A percentile compares a stretch with the other conserved stretches of the same genome.
These are phyloP conservation scores for Lentinus brumalis DNA, from an alignment of 768 basidiomycete genomes.

Conservation along the genomic window DNA sequence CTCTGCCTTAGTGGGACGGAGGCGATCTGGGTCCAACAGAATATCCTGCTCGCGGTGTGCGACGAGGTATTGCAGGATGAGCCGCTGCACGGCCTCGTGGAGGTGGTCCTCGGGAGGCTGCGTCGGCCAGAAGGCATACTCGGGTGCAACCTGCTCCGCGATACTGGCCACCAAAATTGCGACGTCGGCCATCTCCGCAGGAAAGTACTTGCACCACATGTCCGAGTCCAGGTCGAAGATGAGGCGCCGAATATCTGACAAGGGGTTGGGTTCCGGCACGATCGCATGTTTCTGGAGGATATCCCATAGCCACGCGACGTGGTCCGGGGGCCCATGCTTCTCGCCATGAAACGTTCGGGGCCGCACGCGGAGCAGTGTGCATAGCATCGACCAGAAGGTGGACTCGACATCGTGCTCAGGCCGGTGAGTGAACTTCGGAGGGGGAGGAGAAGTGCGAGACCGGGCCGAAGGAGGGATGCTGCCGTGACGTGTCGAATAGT, in stretches of 20 bases:
- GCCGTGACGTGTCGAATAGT: neutral
- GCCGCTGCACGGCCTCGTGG: constrained; percentile 8
- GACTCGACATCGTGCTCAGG: constrained; percentile 6
- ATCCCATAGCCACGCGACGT: neutral
- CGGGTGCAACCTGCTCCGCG: neutral
- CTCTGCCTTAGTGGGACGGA: neutral
- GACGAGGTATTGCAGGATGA: constrained; percentile 5
- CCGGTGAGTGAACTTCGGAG: neutral
- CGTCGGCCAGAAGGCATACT: neutral
- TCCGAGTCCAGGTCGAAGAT: neutral
- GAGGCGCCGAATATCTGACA: neutral
- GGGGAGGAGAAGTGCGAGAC: neutral
- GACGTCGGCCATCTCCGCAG: neutral
- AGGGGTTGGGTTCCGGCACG: neutral
- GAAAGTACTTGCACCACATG: neutral
- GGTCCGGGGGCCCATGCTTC: neutral
- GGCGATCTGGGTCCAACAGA: neutral
- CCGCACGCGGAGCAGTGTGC: neutral
- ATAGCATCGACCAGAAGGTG: neutral
- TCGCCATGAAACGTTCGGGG: neutral
- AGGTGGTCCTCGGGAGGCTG: constrained; percentile 1
- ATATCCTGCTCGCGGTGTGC: neutral
- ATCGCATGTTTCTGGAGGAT: neutral
- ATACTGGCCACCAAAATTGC: neutral
- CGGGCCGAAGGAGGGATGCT: neutral